Base-by-base conservation (phyloP, 495 filamentous ascomycete species). In the Clavariopsis aquatica region DNA sequence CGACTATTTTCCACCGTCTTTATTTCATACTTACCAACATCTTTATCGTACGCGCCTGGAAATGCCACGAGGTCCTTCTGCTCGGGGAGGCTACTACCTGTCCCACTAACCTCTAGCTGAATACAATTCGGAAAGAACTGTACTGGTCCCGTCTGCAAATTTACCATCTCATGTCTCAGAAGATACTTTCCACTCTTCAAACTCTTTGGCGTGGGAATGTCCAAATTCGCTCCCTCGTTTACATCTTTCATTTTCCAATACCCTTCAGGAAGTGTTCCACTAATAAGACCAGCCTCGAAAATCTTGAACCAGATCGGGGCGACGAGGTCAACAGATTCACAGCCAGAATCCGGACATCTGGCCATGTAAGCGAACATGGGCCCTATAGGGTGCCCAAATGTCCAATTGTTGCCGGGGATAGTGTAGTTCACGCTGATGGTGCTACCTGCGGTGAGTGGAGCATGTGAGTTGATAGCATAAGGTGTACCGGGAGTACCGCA, bases 241-340 rank as follows among this genome's bases (percentile, higher is more conserved):
- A 56, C 23, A 20, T 56, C 52, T 3, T 15, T 4, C 52, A 56
- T 38, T 15, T 12, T 27, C 52, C 52, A 56, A 20, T 56, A 19
- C 10, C 52, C 52, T 8, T 38, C 23, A 3, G 22, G 26, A 5
- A 20, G 38, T 2, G 3, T 38, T 28, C 52, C 49, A 29, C 20
- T 52, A 13, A 23, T 6, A 23, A 58, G 55, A 15, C 55, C 55
- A 13, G 12, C 22, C n/a, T 58, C n/a, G 9, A 19, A 47, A 12
- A 58, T 47, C 38, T 58, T 58, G 38, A 58, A 58, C 55, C 55
- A 58, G 22, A 58, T 47, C 34, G 31, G 34, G 10, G 55, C 55
- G 15, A 17, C 4, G 20, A 28, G 19, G 27, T 52, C 26, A 5
- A 29, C 20, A 23, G 22, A 7, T 23, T 52, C 49, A 23, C 49